These are phyloP conservation scores for Podila epicladia DNA, from an alignment of 192 early-diverging fungal species.

Conservation along the genomic window DNA sequence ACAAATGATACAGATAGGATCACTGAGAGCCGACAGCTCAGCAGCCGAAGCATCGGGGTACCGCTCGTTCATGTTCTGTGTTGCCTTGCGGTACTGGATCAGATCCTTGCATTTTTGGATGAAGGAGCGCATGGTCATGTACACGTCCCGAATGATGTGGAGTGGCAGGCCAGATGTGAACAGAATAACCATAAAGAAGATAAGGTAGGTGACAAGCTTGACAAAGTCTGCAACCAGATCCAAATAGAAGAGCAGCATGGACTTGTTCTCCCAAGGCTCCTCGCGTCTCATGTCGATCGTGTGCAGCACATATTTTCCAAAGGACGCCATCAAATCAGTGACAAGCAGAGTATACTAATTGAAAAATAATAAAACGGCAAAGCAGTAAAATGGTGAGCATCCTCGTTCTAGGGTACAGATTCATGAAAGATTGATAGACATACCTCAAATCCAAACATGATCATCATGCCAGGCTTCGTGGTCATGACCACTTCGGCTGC, in stretches of 20 bases:
- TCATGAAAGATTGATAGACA: neutral
- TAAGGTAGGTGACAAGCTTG: conserved; percentile 87
- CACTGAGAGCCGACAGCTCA: conserved; percentile 76
- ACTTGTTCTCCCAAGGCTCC: conserved; percentile 96
- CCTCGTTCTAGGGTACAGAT: neutral
- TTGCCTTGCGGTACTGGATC: conserved; percentile 92
- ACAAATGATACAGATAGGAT: conserved; percentile 96
- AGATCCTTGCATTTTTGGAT: conserved; percentile 89
- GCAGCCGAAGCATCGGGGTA: conserved; percentile 92
- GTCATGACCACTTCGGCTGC: conserved; percentile 68
- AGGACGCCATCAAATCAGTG: conserved; percentile 76
- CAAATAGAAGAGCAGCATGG: conserved; percentile 90
- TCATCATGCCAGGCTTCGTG: conserved; percentile 92
- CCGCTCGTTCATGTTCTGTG: conserved; percentile 94
- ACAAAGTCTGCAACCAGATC: conserved; percentile 91
- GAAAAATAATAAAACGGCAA: conserved; percentile 3
- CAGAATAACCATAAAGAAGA: conserved; percentile 90
- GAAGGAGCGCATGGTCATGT: conserved; percentile 93
- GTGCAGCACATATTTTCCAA: conserved; percentile 90
- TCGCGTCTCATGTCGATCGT: conserved; percentile 81
- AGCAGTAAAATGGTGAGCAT: neutral
- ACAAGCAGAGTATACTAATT: conserved; percentile 88
- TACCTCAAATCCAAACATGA: conserved; percentile 98
- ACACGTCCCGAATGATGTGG: conserved; percentile 97
- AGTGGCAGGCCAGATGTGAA: conserved; percentile 88